Evolutionary conservation across 2,329 filamentous ascomycete genomes (phyloP), one percentile per base, ranked within the genome.

Genomic region (Epichloe sp.): DNA sequence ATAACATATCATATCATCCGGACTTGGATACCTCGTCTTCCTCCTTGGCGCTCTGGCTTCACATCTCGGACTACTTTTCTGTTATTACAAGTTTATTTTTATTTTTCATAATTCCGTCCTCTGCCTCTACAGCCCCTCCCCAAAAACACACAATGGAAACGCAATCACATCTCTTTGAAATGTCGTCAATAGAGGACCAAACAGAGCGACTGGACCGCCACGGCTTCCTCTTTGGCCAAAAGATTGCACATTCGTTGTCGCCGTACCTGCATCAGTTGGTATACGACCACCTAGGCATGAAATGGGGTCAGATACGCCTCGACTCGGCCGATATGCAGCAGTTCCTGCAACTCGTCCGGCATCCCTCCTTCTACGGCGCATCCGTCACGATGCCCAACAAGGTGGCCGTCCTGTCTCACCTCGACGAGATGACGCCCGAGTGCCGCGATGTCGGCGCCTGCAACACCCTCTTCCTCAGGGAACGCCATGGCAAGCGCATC

Each of bases 371-470:
- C 63, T 83, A 82, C 60, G 82, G 81, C 76, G 67, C 42, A 69
- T 47, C 83, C 3, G 81, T 91, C 38, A 91, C 86, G 19, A 93
- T 91, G 86, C 87, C 87, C 0, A 82, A 88, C 72, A 91, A 93
- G 66, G 79, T 91, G 26, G 74, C 80, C 58, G 88, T 91, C 62
- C 78, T 90, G 53, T 74, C 79, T 0, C 74, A 87, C 58, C 75
- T 91, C 8, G 86, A 91, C 61, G 78, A 82, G 50, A 71, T 90
- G 38, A 88, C 85, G 6, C 76, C 80, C 21, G 85, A 89, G 66
- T 86, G 80, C 57, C 75, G 77, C 47, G 80, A 83, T 37, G 83
- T 89, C 21, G 86, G 86, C 46, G 86, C 86, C 48, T 83, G 85
- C 66, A 91, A 93, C 71, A 93, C 86, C 0, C 76, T 91, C 49